Conservation (phyloP, 805 yeast species). For the Peterozyma toletana region DNA sequence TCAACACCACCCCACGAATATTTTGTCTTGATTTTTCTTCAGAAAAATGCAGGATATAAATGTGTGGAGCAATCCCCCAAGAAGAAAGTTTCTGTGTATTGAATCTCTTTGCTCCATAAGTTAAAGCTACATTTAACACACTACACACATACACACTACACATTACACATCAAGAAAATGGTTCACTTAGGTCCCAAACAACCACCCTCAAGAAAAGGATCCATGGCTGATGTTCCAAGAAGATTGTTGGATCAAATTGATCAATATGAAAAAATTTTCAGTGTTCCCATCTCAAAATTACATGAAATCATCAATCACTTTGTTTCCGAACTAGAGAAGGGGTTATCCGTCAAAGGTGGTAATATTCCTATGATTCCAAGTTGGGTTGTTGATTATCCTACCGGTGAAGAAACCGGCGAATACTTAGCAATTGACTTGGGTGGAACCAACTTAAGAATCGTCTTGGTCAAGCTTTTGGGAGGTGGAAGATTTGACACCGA, state of each 20-base stretch:
- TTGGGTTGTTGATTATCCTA: conserved; percentile 92
- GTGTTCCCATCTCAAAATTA: conserved; percentile 54
- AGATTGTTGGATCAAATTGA: conserved; percentile 52
- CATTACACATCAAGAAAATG: conserved; percentile 31
- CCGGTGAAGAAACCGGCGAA: conserved; percentile 86
- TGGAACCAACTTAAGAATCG: conserved; percentile 94
- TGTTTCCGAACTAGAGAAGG: conserved; percentile 72
- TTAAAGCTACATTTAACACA: no score
- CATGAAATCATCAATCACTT: conserved; percentile 68
- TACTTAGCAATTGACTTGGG: conserved; percentile 93
- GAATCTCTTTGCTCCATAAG: no score
- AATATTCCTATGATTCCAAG: conserved; percentile 96
- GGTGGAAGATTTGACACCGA: conserved; percentile 76
- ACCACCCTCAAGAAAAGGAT: conserved; percentile 74
- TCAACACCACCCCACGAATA: no score
- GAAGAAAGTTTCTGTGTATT: no score
- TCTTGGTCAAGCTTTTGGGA: conserved; percentile 78
- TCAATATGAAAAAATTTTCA: conserved; percentile 52
- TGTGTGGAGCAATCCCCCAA: no score
- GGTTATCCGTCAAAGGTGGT: conserved; percentile 69
- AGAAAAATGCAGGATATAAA: no score
- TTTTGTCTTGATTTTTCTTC: no score
- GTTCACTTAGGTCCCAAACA: conserved; percentile 80
- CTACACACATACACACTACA: no score
- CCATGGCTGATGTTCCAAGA: conserved; percentile 61